phyloP scores from a whole-genome alignment of 176 grass and related monocot species.

The Bromus sterilis region DNA sequence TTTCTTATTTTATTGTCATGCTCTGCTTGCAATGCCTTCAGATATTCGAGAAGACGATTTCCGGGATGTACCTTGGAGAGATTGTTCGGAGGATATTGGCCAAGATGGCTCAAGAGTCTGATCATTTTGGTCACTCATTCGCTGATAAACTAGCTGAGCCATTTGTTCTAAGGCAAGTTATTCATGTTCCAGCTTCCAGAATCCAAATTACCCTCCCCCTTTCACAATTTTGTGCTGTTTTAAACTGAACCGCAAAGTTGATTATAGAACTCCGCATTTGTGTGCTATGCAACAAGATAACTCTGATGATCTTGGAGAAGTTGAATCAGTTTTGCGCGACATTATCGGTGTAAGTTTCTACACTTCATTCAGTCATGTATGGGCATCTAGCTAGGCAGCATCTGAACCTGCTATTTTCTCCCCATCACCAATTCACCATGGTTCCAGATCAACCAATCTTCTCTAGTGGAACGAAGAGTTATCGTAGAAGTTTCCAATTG shows the following conservation, averaged over 20 bases:
- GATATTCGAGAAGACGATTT: slow-evolving; percentile 83
- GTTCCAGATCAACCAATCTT: slow-evolving; percentile 13
- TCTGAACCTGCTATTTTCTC: background rate
- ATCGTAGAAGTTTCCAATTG: slow-evolving; percentile 14
- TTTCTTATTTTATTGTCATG: background rate
- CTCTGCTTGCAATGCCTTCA: background rate
- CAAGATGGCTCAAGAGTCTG: slow-evolving; percentile 37
- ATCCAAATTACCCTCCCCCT: background rate
- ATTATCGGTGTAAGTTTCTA: slow-evolving; percentile 21
- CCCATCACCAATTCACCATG: background rate
- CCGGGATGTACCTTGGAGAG: slow-evolving; percentile 75
- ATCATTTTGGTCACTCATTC: slow-evolving; percentile 40
- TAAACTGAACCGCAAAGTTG: background rate
- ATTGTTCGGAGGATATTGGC: slow-evolving; percentile 40
- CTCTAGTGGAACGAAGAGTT: background rate
- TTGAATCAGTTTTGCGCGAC: slow-evolving; percentile 20
- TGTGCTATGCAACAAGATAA: slow-evolving; percentile 38
- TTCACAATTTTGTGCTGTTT: background rate
- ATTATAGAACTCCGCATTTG: slow-evolving; percentile 23
- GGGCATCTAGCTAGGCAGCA: background rate
- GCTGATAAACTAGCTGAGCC: slow-evolving; percentile 36
- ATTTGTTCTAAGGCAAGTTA: slow-evolving; percentile 45
- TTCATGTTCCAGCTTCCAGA: background rate
- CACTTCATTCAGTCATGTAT: background rate
- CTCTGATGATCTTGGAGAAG: slow-evolving; percentile 9